phyloP scores from a whole-genome alignment of 192 early-diverging fungal genomes.

The Coemansia sp. region DNA sequence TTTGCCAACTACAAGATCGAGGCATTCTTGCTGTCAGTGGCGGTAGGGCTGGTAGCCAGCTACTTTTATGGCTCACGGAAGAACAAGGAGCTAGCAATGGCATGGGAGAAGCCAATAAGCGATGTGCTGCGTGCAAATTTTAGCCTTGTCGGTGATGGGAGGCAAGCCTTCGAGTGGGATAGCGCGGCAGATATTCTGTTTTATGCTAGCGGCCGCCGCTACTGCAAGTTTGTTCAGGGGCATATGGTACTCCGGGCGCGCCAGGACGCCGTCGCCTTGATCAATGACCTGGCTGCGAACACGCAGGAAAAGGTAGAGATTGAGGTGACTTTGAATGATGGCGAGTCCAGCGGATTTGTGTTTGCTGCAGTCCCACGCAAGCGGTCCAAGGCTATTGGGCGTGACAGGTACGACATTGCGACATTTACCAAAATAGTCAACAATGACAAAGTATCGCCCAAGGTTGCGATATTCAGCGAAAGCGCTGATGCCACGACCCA shows the following conservation, averaged over 20 bases:
- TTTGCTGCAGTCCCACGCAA: constrained; percentile 68
- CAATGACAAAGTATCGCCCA: constrained; percentile 33
- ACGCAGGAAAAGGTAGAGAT: constrained; percentile 42
- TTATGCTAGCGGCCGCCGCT: constrained; percentile 73
- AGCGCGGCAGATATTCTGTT: constrained; percentile 74
- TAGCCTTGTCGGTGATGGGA: constrained; percentile 67
- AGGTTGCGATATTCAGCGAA: constrained; percentile 61
- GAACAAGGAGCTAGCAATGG: constrained; percentile 28
- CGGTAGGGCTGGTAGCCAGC: constrained; percentile 44
- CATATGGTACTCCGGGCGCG: constrained; percentile 54
- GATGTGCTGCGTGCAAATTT: constrained; percentile 65
- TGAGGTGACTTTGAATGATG: constrained; percentile 55
- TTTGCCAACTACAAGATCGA: constrained; percentile 43
- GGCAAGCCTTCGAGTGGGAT: constrained; percentile 60
- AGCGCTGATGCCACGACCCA: constrained; percentile 57
- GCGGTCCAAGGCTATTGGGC: constrained; percentile 58
- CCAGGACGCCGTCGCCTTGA: constrained; percentile 50
- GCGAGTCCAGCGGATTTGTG: constrained; percentile 57
- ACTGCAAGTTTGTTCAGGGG: constrained; percentile 71
- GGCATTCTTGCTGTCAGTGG: constrained; percentile 22
- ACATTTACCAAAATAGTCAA: constrained; percentile 38
- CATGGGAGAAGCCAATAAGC: constrained; percentile 40
- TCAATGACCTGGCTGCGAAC: constrained; percentile 52
- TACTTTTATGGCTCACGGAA: constrained; percentile 51
- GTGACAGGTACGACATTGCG: constrained; percentile 66